These are phyloP conservation scores for Ceratobasidium sp. DNA, from an alignment of 1,284 basidiomycete genomes.

Conservation along the genomic window DNA sequence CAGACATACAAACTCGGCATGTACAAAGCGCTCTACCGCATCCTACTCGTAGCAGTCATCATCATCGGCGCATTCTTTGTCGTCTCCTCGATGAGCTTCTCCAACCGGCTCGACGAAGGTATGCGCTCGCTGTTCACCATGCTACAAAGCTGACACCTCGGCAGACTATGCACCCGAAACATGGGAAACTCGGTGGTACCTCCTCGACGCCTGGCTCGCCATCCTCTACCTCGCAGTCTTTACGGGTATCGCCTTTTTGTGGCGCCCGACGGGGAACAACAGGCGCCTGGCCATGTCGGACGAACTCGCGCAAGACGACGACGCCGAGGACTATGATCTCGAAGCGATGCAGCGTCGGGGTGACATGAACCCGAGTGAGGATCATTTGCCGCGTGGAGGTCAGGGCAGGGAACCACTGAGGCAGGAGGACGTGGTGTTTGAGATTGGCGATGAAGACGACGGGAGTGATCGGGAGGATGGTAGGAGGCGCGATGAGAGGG, in stretches of 20 bases:
- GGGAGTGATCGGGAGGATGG: constrained; percentile 34
- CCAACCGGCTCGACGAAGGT: constrained; percentile 89
- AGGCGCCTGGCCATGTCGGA: constrained; percentile 87
- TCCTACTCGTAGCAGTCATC: constrained; percentile 84
- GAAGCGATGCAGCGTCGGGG: constrained; percentile 73
- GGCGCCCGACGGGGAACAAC: constrained; percentile 93
- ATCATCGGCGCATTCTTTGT: constrained; percentile 91
- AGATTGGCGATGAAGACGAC: constrained; percentile 86
- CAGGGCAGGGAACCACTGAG: constrained; percentile 45
- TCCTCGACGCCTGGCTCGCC: constrained; percentile 94
- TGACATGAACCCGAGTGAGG: constrained; percentile 52
- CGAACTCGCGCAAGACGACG: constrained; percentile 87
- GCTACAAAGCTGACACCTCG: not conserved
- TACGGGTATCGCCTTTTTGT: constrained; percentile 83
- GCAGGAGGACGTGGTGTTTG: constrained; percentile 85
- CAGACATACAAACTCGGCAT: constrained; percentile 86
- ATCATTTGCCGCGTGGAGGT: constrained; percentile 38
- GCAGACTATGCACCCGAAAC: constrained; percentile 89
- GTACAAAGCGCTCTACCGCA: constrained; percentile 86
- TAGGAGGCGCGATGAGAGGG: constrained; percentile 32
- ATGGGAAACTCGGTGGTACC: constrained; percentile 95
- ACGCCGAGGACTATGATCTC: constrained; percentile 91
- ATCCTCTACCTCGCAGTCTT: constrained; percentile 86
- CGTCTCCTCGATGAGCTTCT: constrained; percentile 89
- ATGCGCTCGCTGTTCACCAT: constrained; percentile 35